Evolutionary conservation across 139 green algal species (phyloP).

Genomic region (Trebouxia sp.): DNA sequence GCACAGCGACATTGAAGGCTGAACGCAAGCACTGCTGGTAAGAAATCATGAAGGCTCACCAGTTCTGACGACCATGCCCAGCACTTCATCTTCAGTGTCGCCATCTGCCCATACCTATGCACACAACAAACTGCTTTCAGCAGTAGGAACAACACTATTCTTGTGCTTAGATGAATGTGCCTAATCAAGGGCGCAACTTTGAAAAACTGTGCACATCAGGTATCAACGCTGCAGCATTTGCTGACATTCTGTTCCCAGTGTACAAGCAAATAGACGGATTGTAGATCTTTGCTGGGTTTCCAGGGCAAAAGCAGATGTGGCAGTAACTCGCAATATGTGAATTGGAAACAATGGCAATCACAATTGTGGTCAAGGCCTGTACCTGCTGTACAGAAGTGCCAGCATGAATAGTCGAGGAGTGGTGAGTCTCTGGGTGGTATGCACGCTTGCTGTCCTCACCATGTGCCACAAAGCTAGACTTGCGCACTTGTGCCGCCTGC

Average conservation of each 20-base stretch:
- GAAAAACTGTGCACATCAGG: not conserved
- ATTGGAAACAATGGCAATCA: not conserved
- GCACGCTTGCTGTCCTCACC: not conserved
- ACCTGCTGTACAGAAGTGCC: not conserved
- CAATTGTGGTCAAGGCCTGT: not conserved
- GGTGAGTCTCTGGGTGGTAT: slow-evolving; percentile 17
- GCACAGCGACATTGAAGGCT: not conserved
- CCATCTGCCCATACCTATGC: slow-evolving; percentile 10
- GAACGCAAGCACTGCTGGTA: not conserved
- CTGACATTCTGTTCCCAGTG: too few species aligned
- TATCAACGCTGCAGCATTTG: too few species aligned
- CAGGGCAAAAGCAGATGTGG: not conserved
- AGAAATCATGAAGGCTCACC: not conserved
- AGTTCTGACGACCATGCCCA: slow-evolving; percentile 17
- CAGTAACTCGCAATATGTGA: too few species aligned
- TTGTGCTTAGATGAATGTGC: too few species aligned
- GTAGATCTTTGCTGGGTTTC: not conserved
- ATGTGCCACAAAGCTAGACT: slow-evolving; percentile 12
- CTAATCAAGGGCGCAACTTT: not conserved
- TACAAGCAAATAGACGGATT: not conserved
- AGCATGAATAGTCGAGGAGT: not conserved
- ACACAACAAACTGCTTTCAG: too few species aligned
- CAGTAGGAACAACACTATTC: not conserved
- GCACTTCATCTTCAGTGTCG: not conserved
- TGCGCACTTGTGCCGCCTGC: slow-evolving; percentile 23